Conservation (phyloP, 768 basidiomycete genomes). For the Lentinula detonsa region DNA sequence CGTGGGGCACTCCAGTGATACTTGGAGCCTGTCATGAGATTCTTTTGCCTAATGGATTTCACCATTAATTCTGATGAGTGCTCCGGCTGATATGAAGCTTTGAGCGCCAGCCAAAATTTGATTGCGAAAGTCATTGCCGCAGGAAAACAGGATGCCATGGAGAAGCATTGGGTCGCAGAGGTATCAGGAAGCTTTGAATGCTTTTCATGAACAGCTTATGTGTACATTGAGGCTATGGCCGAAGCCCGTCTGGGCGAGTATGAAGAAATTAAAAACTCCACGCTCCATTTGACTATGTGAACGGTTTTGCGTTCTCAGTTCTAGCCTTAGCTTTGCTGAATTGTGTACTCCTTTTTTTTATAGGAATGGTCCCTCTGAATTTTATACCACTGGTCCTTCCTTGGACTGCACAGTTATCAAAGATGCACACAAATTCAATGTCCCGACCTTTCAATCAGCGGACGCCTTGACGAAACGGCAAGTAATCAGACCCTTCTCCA, state of each 20-base stretch:
- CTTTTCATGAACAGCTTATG: constrained; percentile 21
- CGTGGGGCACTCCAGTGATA: no score
- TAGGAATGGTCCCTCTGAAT: constrained; percentile 24
- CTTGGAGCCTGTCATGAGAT: no score
- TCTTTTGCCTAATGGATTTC: no score
- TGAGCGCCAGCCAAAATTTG: constrained; percentile 18
- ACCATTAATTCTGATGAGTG: neutral
- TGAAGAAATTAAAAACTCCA: constrained; percentile 27
- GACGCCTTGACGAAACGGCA: constrained; percentile 28
- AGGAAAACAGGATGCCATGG: constrained; percentile 22
- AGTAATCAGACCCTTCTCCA: constrained; percentile 26
- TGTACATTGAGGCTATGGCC: constrained; percentile 23
- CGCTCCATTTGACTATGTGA: constrained; percentile 29
- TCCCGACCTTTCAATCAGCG: constrained; percentile 28
- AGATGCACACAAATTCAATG: constrained; percentile 17
- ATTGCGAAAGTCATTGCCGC: constrained; percentile 21
- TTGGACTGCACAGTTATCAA: constrained; percentile 20
- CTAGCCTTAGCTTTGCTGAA: neutral
- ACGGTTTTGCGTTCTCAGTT: neutral
- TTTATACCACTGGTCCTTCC: constrained; percentile 19
- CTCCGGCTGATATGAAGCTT: constrained; percentile 21
- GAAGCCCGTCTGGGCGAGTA: constrained; percentile 15
- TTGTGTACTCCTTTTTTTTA: constrained; percentile 2
- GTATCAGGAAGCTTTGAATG: constrained; percentile 20
- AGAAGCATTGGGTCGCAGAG: constrained; percentile 21